phyloP scores from a whole-genome alignment of 768 basidiomycete genomes.

The Macrolepiota dolichaula region DNA sequence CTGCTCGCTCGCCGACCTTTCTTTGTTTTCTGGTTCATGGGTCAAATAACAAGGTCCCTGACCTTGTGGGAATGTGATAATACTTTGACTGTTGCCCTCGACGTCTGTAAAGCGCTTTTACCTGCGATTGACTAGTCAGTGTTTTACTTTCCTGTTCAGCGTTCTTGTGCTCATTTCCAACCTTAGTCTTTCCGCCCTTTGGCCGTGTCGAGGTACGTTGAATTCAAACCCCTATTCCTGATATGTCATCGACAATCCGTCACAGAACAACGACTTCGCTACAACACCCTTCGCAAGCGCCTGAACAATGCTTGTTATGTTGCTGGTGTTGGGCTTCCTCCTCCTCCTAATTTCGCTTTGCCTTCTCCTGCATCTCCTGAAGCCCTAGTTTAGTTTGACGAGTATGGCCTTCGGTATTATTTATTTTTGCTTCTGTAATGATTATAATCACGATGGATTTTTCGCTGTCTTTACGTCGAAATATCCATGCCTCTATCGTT shows the following conservation, averaged over 20 bases:
- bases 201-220: conserved; percentile 60
- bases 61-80: conserved; percentile 61
- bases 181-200: conserved; percentile 47
- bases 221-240: background rate
- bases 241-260: conserved; percentile 10
- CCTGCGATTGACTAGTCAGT: conserved; percentile 55
- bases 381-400: conserved; percentile 25
- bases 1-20: conserved; percentile 57
- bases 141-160: conserved; percentile 4
- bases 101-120: conserved; percentile 59
- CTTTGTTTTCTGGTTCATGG: conserved; percentile 76
- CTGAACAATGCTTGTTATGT: conserved; percentile 42
- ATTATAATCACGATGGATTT: background rate
- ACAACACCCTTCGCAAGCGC: conserved; percentile 42
- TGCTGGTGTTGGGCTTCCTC: conserved; percentile 45
- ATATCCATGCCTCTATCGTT: background rate
- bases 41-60: conserved; percentile 61
- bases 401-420: background rate
- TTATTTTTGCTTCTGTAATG: background rate
- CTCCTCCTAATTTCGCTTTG: conserved; percentile 33
- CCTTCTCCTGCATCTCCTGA: conserved; percentile 24
- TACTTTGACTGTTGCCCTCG: conserved; percentile 54
- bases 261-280: conserved; percentile 50
- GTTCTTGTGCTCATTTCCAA: conserved; percentile 11
- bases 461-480: background rate